Evolutionary conservation across 2,329 filamentous ascomycete species (phyloP), one percentile per base, ranked within the genome.

Genomic region (Colletotrichum tanaceti): DNA sequence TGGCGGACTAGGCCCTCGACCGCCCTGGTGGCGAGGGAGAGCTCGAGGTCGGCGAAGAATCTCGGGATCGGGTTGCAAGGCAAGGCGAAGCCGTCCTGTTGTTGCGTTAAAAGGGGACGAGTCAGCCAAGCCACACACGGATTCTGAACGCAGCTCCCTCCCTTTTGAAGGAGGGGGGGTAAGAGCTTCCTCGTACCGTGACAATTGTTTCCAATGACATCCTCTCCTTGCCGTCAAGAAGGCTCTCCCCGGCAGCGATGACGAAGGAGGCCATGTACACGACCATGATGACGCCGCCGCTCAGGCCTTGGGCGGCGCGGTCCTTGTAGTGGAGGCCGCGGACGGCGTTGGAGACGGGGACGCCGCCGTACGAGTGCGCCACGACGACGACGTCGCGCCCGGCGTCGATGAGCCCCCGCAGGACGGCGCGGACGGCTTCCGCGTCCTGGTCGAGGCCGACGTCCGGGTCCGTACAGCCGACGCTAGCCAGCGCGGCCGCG

Each of bases 341-440:
- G 4, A 83, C 72, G 0, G 79, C 82, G 47, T 78, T 78, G 28
- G 76, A 74, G 3, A 76, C 78, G 1, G 82, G 74, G 0, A 81
- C 72, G 13, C 82, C 82, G 14, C 79, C 78, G 73, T 82, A 84
- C 1, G 79, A 83, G 69, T 85, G 82, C 6, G 77, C 75, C 2
- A 80, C 71, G 2, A 84, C 76, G 0, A 84, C 71, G 7, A 84
- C 77, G 20, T 83, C 75, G 50, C 80, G 79, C 9, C 78, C 78
- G 3, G 73, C 63, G 20, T 77, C 75, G 10, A 74, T 70, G 13
- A 82, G 74, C 6, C 61, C 52, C 13, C 72, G 53, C 41, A 81
- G 35, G 0, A 70, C 65, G 0, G 46, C 14, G n/a, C 76, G 74
- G 18, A 81, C 73, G 1, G 73, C 75, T 0, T 72, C 63, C 5